Base-by-base conservation (phyloP, 805 yeast species). In the Huiozyma sinensis region DNA sequence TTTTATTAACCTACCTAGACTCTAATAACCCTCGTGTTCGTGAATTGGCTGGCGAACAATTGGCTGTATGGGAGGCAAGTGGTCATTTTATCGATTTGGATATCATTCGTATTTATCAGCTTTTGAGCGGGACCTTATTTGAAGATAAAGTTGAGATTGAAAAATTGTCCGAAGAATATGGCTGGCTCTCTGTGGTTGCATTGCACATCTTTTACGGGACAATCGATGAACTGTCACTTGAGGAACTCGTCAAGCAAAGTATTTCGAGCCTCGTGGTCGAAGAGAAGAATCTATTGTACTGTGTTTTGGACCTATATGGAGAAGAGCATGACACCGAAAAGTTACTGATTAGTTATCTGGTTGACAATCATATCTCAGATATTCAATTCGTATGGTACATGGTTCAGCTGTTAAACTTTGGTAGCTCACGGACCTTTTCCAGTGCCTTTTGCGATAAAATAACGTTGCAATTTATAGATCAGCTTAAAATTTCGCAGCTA, bases 161-260 rank as follows among this genome's bases (percentile, higher is more conserved):
- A 3, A 62, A 66, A 4, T 62, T 72, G 12, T 50, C 69, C 3
- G 64, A 63, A 2, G 75, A 70, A 1, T 67, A 83, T 29, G 72
- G 81, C 11, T 84, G 95, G 94, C 70, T 74, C 46, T 67, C 81
- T 31, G 69, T 74, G 27, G 67, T 89, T 31, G 76, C 79, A 1
- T 50, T 84, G 43, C 57, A 69, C 13, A 52, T 88, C n/a, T 76
- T 75, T 55, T 89, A 80, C 61, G 86, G 84, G 7, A 72, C 75
- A 48, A 50, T 67, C 13, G 70, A 67, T 47, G 58, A 56, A 33
- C 38, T 63, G 5, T 47, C 73, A 3, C 45, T 62, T 10, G 61
- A 61, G 7, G 52, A 65, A 3, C 47, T 74, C 1, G 43, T 56
- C 1, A 29, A 40, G 6, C 52, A 57, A 6, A 40, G 54, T 11